Percentiles rank a stretch among this genome's conserved stretches.
Evolutionary conservation across 257 asterid species (phyloP).

Genomic region (Ilex asprella): DNA sequence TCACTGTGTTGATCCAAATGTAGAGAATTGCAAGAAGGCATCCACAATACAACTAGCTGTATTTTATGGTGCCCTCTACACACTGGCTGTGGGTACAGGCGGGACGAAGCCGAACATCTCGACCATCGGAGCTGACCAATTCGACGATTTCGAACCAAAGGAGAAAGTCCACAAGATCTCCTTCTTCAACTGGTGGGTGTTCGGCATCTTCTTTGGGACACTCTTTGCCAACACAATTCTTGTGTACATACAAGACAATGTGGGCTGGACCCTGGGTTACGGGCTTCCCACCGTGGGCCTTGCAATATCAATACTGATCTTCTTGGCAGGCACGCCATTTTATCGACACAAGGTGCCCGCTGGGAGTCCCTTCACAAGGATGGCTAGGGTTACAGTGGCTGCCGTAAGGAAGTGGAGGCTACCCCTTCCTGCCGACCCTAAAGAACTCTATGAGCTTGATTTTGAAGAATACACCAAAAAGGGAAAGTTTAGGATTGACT

Average conservation of each 20-base stretch:
- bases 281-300: constrained; percentile 28
- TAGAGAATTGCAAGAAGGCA: constrained; percentile 14
- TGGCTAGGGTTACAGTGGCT: constrained; percentile 25
- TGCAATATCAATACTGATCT: constrained; percentile 13
- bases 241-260: constrained; percentile 28
- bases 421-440: constrained; percentile 12
- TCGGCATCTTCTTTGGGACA: constrained; percentile 22
- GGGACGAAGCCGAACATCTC: too few relatives aligned
- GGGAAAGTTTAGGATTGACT: too few relatives aligned
- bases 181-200: constrained; percentile 36
- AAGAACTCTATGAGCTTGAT: constrained; percentile 19
- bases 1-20: constrained; percentile 3
- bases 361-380: constrained; percentile 22
- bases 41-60: neutral
- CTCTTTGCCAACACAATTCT: constrained; percentile 30
- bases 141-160: too few relatives aligned
- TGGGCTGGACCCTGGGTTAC: constrained; percentile 3
- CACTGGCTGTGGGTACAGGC: too few relatives aligned
- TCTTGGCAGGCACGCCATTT: constrained; percentile 22
- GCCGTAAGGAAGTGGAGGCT: constrained; percentile 19
- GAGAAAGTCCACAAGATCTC: constrained; percentile 22
- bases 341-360: constrained; percentile 24
- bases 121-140: too few relatives aligned
- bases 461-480: constrained; percentile 10
- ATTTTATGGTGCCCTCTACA: too few relatives aligned